Percentiles rank a stretch among this genome's conserved stretches.
Evolutionary conservation across 2,329 filamentous ascomycete genomes (phyloP).

Genomic region (Colletotrichum graminicola): DNA sequence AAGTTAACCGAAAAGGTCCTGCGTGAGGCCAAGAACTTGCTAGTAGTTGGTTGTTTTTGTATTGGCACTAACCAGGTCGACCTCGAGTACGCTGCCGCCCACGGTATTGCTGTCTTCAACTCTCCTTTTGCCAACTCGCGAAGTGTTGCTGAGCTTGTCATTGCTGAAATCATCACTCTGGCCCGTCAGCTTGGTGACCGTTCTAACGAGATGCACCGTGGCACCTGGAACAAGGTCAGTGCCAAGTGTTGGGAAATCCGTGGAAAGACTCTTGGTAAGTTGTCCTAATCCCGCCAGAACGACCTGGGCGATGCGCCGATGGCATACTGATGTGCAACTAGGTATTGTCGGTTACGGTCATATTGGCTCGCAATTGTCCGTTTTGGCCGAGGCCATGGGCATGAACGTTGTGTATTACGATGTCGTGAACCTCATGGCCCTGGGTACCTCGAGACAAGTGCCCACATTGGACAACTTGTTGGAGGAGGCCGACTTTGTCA

Average conservation of each 20-base stretch:
- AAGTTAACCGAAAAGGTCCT: slow-evolving; percentile 90
- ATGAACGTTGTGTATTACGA: slow-evolving; percentile 99
- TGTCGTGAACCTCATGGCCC: slow-evolving; percentile 90
- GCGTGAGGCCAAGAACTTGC: slow-evolving; percentile 89
- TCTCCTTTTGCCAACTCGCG: slow-evolving; percentile 98
- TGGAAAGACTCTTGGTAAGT: slow-evolving; percentile 89
- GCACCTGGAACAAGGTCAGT: slow-evolving; percentile 98
- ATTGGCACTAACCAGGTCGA: slow-evolving; percentile 98
- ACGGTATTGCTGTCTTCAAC: slow-evolving; percentile 98
- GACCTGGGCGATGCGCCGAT: not conserved
- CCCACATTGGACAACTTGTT: slow-evolving; percentile 82
- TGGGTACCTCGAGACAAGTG: slow-evolving; percentile 90
- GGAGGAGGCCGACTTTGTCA: slow-evolving; percentile 87
- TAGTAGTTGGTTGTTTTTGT: slow-evolving; percentile 98
- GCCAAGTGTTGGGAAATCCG: slow-evolving; percentile 97
- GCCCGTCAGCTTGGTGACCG: slow-evolving; percentile 94
- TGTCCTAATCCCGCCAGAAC: not conserved
- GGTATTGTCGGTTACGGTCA: slow-evolving; percentile 97
- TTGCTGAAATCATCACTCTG: slow-evolving; percentile 90
- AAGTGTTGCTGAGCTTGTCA: slow-evolving; percentile 95
- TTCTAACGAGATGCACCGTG: slow-evolving; percentile 92
- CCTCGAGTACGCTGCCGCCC: slow-evolving; percentile 82
- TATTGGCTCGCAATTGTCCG: slow-evolving; percentile 95
- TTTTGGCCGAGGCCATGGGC: slow-evolving; percentile 96
- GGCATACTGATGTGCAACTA: slow-evolving; percentile 47